These are phyloP conservation scores for Dioscorea dumetorum DNA, from an alignment of 106 monocot species.

Conservation along the genomic window DNA sequence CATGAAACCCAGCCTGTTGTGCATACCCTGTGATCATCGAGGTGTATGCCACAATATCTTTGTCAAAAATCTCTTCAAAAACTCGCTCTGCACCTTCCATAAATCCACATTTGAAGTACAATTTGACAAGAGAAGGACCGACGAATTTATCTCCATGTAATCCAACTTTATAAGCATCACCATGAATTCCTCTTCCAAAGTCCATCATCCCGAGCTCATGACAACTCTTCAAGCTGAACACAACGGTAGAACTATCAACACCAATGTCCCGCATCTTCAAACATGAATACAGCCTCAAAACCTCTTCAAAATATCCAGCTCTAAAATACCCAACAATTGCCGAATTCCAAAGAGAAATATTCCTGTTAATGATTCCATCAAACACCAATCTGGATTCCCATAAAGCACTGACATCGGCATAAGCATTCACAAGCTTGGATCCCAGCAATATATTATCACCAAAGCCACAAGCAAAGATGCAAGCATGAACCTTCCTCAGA, in stretches of 20 bases:
- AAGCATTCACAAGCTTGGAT: slow-evolving; percentile 42
- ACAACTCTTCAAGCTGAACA: slow-evolving; percentile 61
- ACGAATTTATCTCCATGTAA: slow-evolving; percentile 34
- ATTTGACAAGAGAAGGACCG: slow-evolving; percentile 51
- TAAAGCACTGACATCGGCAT: slow-evolving; percentile 37
- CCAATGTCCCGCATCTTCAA: slow-evolving; percentile 26
- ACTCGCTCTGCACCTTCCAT: slow-evolving; percentile 27
- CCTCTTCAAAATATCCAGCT: slow-evolving; percentile 35
- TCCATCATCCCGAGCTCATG: slow-evolving; percentile 14
- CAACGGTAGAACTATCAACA: slow-evolving; percentile 35
- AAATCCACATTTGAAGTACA: slow-evolving; percentile 34
- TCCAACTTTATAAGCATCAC: slow-evolving; percentile 34
- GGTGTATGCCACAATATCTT: slow-evolving; percentile 63
- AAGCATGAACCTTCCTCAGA: slow-evolving; percentile 39
- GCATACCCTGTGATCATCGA: slow-evolving; percentile 59
- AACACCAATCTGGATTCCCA: slow-evolving; percentile 40
- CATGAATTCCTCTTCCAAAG: slow-evolving; percentile 42
- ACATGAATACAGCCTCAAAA: slow-evolving; percentile 23
- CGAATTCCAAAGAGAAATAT: slow-evolving; percentile 60
- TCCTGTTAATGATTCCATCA: slow-evolving; percentile 20
- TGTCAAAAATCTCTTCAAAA: slow-evolving; percentile 52
- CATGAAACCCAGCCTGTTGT: slow-evolving; percentile 13
- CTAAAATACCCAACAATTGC: slow-evolving; percentile 53
- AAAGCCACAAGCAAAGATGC: slow-evolving; percentile 31
- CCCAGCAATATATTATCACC: slow-evolving; percentile 20